A percentile compares a stretch with the other conserved stretches of the same genome.
Evolutionary conservation across 805 yeast species (phyloP).

Genomic region (Saccharomycopsis olivae): DNA sequence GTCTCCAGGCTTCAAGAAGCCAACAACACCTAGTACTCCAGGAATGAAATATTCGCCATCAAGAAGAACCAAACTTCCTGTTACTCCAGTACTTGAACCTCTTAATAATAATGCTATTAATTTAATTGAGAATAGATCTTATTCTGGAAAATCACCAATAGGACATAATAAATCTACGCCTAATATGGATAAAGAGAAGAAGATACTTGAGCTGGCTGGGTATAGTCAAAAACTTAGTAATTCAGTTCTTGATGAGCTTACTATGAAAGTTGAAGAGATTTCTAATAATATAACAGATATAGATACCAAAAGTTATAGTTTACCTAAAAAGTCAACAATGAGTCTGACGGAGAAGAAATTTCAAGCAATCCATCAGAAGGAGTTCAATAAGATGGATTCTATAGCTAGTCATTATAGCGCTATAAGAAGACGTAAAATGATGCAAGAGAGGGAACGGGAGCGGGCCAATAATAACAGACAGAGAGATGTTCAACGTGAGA

Average conservation of each 20-base stretch:
- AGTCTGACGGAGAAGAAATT: conserved; percentile 24
- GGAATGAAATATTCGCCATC: not conserved
- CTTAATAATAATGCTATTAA: too few species aligned
- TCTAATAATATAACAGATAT: conserved; percentile 13
- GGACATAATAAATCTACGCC: conserved; percentile 6
- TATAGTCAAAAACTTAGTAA: conserved; percentile 31
- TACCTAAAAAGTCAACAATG: not conserved
- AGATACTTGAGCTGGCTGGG: conserved; percentile 29
- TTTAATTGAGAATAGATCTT: too few species aligned
- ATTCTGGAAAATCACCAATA: not conserved
- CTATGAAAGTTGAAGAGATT: conserved; percentile 25
- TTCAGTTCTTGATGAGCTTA: conserved; percentile 29
- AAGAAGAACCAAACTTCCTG: too few species aligned
- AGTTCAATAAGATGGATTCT: conserved; percentile 34
- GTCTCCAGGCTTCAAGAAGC: too few species aligned
- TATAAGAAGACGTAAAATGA: conserved; percentile 16
- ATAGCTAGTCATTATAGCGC: conserved; percentile 31
- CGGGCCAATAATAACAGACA: not conserved
- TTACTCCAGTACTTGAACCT: too few species aligned
- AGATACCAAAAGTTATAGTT: not conserved
- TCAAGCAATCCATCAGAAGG: conserved; percentile 26
- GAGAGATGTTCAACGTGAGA: not conserved
- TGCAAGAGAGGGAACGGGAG: conserved; percentile 4
- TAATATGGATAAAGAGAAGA: conserved; percentile 26
- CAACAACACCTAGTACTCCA: not conserved